Conservation (phyloP, 2,329 filamentous ascomycete genomes). For the Alternaria burnsii region DNA sequence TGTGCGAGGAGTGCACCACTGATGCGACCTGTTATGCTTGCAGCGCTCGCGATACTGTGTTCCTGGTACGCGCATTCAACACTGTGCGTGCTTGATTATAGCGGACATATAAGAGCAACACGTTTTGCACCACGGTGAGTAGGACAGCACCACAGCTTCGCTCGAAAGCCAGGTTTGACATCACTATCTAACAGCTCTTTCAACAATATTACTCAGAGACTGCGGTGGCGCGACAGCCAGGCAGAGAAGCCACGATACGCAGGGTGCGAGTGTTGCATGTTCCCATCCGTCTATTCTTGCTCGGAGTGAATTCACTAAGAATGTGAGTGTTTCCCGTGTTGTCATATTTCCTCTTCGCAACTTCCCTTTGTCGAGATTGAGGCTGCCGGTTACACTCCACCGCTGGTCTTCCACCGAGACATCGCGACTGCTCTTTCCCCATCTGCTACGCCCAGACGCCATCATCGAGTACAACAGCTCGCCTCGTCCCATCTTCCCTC, state of each 20-base stretch:
- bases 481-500: conserved; percentile 21
- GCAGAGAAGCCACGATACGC: conserved; percentile 1
- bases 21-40: conserved; percentile 39
- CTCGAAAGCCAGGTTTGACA: conserved; percentile 36
- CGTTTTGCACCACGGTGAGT: conserved; percentile 33
- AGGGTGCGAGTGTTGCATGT: conserved; percentile 16
- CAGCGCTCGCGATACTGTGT: conserved; percentile 30
- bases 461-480: conserved; percentile 27
- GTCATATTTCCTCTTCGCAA: conserved; percentile 16
- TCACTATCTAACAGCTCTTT: conserved; percentile 49
- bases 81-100: conserved; percentile 29
- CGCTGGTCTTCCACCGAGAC: conserved; percentile 16
- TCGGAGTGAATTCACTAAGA: conserved; percentile 16
- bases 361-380: conserved; percentile 31
- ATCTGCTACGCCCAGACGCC: conserved; percentile 33
- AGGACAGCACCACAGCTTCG: conserved; percentile 35
- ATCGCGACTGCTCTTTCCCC: conserved; percentile 40
- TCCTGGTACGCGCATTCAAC: conserved; percentile 37
- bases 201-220: conserved; percentile 37
- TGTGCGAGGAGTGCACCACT: conserved; percentile 42
- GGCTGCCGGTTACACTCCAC: conserved; percentile 24
- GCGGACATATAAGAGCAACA: conserved; percentile 42
- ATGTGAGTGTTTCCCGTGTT: conserved; percentile 33
- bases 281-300: conserved; percentile 24
- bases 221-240: conserved; percentile 2